Conservation (phyloP, 495 filamentous ascomycete genomes). For the Xylaria nigripes region DNA sequence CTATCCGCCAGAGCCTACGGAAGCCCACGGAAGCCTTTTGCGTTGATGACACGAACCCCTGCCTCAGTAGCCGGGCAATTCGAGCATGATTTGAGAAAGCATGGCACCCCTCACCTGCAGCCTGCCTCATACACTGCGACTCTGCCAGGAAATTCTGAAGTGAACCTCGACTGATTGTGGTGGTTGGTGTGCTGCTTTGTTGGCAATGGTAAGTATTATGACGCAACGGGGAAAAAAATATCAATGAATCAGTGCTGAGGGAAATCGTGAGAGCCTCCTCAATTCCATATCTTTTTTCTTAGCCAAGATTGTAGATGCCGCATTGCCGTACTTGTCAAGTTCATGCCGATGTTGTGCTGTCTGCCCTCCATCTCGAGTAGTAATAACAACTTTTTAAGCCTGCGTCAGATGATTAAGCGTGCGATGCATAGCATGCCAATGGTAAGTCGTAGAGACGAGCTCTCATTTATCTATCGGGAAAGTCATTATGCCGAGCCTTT, state of each 20-base stretch:
- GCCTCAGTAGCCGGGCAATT: neutral
- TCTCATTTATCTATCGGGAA: neutral
- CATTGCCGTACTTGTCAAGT: slow-evolving; percentile 1
- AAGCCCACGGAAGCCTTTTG: neutral
- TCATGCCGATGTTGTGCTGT: slow-evolving; percentile 8
- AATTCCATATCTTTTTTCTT: neutral
- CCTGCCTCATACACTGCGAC: neutral
- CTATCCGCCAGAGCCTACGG: neutral
- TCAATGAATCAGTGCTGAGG: neutral
- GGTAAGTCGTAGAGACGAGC: neutral
- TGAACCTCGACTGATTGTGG: neutral
- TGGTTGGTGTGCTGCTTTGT: slow-evolving; percentile 12
- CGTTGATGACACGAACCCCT: neutral
- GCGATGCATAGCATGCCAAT: neutral
- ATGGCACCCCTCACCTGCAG: slow-evolving; percentile 7
- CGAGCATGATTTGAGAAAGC: neutral
- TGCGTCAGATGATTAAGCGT: slow-evolving; percentile 2
- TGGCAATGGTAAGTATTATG: slow-evolving; percentile 5
- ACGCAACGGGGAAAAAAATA: neutral
- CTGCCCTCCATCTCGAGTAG: slow-evolving; percentile 8
- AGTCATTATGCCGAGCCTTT: neutral
- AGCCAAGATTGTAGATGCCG: neutral
- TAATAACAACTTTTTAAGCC: neutral
- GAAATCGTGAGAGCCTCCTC: slow-evolving; percentile 5
- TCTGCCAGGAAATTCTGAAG: neutral